These are phyloP conservation scores for Annona cherimola DNA, from an alignment of 164 flowering plant species.

Conservation along the genomic window DNA sequence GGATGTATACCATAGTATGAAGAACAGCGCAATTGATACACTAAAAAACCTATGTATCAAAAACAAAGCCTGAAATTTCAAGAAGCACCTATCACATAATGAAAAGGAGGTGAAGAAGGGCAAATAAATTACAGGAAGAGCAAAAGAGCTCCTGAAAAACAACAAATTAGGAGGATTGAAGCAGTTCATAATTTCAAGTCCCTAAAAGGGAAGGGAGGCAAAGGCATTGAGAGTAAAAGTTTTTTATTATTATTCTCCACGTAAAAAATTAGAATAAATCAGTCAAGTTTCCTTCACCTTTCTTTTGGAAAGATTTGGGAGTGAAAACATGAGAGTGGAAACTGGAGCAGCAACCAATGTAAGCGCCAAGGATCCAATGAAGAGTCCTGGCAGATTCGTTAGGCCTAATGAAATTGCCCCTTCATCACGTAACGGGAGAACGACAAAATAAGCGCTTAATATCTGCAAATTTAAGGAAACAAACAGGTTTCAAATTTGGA, in stretches of 20 bases:
- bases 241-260: too few relatives aligned
- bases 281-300: constrained; percentile 43
- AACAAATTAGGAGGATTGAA: background rate
- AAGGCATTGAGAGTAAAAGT: too few relatives aligned
- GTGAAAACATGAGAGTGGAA: constrained; percentile 78
- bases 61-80: constrained; percentile 90
- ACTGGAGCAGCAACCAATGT: constrained; percentile 88
- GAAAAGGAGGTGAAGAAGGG: constrained; percentile 5
- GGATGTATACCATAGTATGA: constrained; percentile 61
- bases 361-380: constrained; percentile 74
- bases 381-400: constrained; percentile 70
- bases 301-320: constrained; percentile 75
- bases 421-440: constrained; percentile 92
- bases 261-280: background rate
- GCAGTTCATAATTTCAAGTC: background rate
- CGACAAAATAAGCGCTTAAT: constrained; percentile 84
- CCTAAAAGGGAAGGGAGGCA: too few relatives aligned
- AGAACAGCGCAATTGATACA: constrained; percentile 67
- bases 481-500: background rate
- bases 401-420: constrained; percentile 93
- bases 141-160: background rate
- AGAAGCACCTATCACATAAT: constrained; percentile 28
- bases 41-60: constrained; percentile 94
- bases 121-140: background rate
- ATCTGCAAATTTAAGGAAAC: constrained; percentile 39